A percentile compares a stretch with the other conserved stretches of the same genome.
Evolutionary conservation across 768 basidiomycete genomes (phyloP).

Genomic region (Boletus sensibilis): DNA sequence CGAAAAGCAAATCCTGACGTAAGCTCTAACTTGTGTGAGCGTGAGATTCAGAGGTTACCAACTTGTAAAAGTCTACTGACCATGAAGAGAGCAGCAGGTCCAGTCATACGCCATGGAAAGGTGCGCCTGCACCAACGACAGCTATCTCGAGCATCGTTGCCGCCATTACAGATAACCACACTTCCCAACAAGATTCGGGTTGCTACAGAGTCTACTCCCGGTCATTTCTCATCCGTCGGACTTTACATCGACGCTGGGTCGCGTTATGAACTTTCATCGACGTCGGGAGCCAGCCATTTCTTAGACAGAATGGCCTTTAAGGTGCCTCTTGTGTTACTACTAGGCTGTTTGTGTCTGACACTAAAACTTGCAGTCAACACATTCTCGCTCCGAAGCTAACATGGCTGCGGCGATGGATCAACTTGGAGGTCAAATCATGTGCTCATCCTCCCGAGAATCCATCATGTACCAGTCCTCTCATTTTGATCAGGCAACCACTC

Average conservation of each 20-base stretch:
- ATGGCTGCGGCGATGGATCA: conserved; percentile 81
- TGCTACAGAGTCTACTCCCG: conserved; percentile 86
- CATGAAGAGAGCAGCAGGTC: conserved; percentile 42
- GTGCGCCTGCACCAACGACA: conserved; percentile 24
- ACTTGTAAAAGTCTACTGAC: conserved; percentile 5
- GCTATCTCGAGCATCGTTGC: conserved; percentile 28
- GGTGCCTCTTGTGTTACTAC: conserved; percentile 42
- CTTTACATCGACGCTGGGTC: conserved; percentile 94
- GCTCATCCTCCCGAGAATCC: conserved; percentile 86
- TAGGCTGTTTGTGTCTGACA: conserved; percentile 1
- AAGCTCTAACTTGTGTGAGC: not conserved
- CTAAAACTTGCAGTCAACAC: conserved; percentile 58
- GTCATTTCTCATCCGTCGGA: conserved; percentile 92
- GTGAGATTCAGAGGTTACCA: not conserved
- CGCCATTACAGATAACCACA: conserved; percentile 67
- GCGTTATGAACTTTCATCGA: conserved; percentile 75
- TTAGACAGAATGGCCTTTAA: conserved; percentile 97
- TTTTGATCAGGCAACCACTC: conserved; percentile 77
- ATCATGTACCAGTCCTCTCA: conserved; percentile 99
- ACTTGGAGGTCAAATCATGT: conserved; percentile 89
- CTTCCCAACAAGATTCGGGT: conserved; percentile 90
- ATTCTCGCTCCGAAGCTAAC: conserved; percentile 63
- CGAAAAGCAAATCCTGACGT: not conserved
- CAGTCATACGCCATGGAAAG: conserved; percentile 40
- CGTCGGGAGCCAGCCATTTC: conserved; percentile 86